phyloP scores from a whole-genome alignment of 441 rosid species.

The Francoa sonchifolia region DNA sequence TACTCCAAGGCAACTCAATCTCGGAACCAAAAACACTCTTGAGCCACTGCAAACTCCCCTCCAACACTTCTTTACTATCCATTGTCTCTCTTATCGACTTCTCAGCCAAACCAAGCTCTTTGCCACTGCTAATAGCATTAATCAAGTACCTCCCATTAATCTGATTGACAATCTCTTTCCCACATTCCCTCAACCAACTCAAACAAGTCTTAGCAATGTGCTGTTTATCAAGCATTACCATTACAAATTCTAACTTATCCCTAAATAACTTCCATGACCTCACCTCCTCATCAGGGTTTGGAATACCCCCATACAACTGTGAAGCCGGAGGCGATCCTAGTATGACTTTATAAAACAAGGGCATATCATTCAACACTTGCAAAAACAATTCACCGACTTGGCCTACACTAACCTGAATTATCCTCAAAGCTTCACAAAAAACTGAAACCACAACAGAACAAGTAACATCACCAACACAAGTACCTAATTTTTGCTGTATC shows the following conservation, averaged over 20 bases:
- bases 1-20: slow-evolving; percentile 90
- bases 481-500: slow-evolving; percentile 51
- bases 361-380: slow-evolving; percentile 82
- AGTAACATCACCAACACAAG: slow-evolving; percentile 26
- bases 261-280: slow-evolving; percentile 74
- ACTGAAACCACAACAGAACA: slow-evolving; percentile 35
- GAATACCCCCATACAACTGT: slow-evolving; percentile 89
- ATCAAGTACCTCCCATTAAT: slow-evolving; percentile 57
- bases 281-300: slow-evolving; percentile 85
- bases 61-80: slow-evolving; percentile 73
- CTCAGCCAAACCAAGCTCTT: slow-evolving; percentile 72
- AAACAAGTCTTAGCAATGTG: slow-evolving; percentile 51
- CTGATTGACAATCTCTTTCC: slow-evolving; percentile 42
- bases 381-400: slow-evolving; percentile 88
- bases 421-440: slow-evolving; percentile 59
- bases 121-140: slow-evolving; percentile 52
- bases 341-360: slow-evolving; percentile 70
- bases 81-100: slow-evolving; percentile 70
- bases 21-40: slow-evolving; percentile 87
- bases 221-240: slow-evolving; percentile 42
- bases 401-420: slow-evolving; percentile 68
- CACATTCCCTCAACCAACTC: slow-evolving; percentile 74
- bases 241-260: slow-evolving; percentile 60
- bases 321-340: slow-evolving; percentile 86
- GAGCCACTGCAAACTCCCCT: slow-evolving; percentile 91